Evolutionary conservation across 2,329 filamentous ascomycete genomes (phyloP).

Genomic region (Ophiostoma sp.): DNA sequence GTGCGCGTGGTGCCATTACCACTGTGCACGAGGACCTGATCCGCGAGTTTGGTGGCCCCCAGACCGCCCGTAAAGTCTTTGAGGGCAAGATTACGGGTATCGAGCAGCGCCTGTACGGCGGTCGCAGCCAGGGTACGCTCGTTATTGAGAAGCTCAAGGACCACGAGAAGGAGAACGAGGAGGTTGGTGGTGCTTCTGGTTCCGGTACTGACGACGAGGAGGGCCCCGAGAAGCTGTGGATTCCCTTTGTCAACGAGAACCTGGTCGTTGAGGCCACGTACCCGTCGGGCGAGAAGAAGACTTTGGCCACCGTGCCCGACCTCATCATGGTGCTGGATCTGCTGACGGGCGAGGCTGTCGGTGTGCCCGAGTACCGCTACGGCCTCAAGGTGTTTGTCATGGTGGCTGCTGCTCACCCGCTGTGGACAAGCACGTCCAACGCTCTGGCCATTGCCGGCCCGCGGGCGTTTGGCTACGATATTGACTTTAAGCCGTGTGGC

Average conservation of each 20-base stretch:
- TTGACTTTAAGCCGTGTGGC: constrained; percentile 51
- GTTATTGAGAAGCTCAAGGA: constrained; percentile 33
- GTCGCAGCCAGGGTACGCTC: constrained; percentile 49
- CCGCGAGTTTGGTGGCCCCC: constrained; percentile 48
- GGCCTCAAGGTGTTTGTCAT: constrained; percentile 54
- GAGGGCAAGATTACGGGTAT: constrained; percentile 55
- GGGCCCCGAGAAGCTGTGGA: constrained; percentile 28
- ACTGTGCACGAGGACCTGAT: constrained; percentile 51
- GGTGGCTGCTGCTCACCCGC: constrained; percentile 54
- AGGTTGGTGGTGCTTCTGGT: constrained; percentile 35
- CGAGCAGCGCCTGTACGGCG: constrained; percentile 50
- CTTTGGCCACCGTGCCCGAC: constrained; percentile 51
- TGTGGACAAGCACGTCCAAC: constrained; percentile 51
- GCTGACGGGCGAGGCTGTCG: constrained; percentile 50
- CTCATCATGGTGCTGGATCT: constrained; percentile 51
- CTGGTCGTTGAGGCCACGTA: constrained; percentile 32
- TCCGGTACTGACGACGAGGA: constrained; percentile 11
- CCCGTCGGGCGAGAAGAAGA: constrained; percentile 32
- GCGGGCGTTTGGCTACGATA: constrained; percentile 43
- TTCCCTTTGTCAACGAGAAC: constrained; percentile 37
- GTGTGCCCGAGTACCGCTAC: constrained; percentile 57
- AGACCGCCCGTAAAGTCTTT: constrained; percentile 50
- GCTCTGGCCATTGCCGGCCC: constrained; percentile 52
- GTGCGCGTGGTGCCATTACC: constrained; percentile 45
- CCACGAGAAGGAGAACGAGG: constrained; percentile 36